phyloP scores from a whole-genome alignment of 768 basidiomycete species.

The Gloeostereum incarnatum region DNA sequence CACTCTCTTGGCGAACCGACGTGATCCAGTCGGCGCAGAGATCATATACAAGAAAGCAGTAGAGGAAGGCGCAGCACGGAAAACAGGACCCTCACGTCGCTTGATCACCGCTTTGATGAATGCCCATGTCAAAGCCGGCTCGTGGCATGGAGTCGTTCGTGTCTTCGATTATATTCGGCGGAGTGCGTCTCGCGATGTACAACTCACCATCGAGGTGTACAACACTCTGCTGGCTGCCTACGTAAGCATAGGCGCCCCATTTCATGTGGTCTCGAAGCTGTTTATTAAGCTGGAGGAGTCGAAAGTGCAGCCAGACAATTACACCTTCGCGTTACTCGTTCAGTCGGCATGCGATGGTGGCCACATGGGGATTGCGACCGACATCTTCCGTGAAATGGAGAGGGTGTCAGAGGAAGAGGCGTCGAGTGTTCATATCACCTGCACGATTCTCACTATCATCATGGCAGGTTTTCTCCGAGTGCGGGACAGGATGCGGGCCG shows the following conservation, averaged over 20 bases:
- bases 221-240: conserved; percentile 82
- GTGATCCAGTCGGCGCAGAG: conserved; percentile 59
- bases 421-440: conserved; percentile 33
- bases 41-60: conserved; percentile 57
- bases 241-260: conserved; percentile 73
- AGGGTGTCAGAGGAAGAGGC: conserved; percentile 24
- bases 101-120: conserved; percentile 74
- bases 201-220: conserved; percentile 51
- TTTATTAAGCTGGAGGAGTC: conserved; percentile 46
- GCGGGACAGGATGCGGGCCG: conserved; percentile 45
- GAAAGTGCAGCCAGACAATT: conserved; percentile 45
- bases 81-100: conserved; percentile 53
- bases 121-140: conserved; percentile 72
- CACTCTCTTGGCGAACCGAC: conserved; percentile 49
- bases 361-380: conserved; percentile 49
- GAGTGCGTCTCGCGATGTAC: conserved; percentile 21
- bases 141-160: conserved; percentile 68
- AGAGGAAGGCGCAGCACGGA: conserved; percentile 43
- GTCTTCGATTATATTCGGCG: conserved; percentile 54
- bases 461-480: conserved; percentile 62
- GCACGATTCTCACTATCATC: conserved; percentile 63
- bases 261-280: conserved; percentile 45
- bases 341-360: conserved; percentile 76
- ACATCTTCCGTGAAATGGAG: conserved; percentile 67
- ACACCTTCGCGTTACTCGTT: conserved; percentile 67